Base-by-base conservation (phyloP, 2,329 filamentous ascomycete genomes). In the Lachnellula occidentalis region DNA sequence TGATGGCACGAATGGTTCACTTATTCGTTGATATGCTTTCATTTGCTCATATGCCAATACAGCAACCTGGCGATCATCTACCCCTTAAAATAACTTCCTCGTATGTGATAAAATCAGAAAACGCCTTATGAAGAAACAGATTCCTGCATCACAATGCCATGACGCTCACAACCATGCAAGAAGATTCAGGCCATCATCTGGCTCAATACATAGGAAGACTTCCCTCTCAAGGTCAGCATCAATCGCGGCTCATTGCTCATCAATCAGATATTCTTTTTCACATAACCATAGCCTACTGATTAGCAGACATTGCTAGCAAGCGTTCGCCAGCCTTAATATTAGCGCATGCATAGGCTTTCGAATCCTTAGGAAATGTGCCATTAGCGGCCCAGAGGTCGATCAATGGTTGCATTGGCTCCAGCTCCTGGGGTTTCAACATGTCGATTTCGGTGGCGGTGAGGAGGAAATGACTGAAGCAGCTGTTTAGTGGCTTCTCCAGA, bases 371-470 rank as follows among this genome's bases (percentile, higher is more conserved):
- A 64, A 97, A 88, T 24, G 92, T 88, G 56, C 92, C 91, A 68
- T 92, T 92, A 59, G 86, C 86, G 24, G 91, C 85, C 87, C 92
- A 96, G 47, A 96, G 80, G 66, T 96, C 91, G 63, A 97, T 89
- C 63, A 97, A 74, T 24, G 90, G 90, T 75, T 95, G 90, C 90
- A 97, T 96, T 21, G 92, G 92, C 77, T 96, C 92, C 65, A 95
- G 81, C 72, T 96, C 92, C 67, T 90, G 87, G 56, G 91, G 90
- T 63, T 87, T 87, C 58, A 97, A 81, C 75, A 97, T 86, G 65
- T 88, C 87, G 61, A 91, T 82, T 47, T 88, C 87, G 52, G 88
- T 91, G 45, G 87, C 87, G 4, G 89, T 90, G 21, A 90, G 80
- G 59, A 92, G 80, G 64, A 92, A 94, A 74, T 92, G 88, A 45